Evolutionary conservation across 192 early-diverging fungal species (phyloP).

Genomic region (Geranomyces michiganensis): DNA sequence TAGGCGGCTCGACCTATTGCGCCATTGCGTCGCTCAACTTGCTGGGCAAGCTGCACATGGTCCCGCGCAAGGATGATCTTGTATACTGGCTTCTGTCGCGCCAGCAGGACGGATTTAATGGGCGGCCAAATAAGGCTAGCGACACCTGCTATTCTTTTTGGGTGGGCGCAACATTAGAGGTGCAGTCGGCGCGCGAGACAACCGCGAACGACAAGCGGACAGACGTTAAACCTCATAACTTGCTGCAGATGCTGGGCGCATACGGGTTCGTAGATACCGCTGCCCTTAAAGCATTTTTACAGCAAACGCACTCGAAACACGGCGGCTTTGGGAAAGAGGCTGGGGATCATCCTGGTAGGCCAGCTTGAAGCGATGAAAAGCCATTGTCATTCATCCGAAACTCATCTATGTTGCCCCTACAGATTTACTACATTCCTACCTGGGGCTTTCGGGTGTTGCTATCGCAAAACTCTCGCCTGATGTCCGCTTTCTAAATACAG

Average conservation of each 20-base stretch:
- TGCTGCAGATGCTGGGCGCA: constrained; percentile 57
- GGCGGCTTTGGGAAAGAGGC: constrained; percentile 74
- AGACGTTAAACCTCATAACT: background rate
- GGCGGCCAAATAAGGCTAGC: constrained; percentile 79
- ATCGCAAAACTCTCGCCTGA: background rate
- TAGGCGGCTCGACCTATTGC: constrained; percentile 86
- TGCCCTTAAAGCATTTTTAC: constrained; percentile 60
- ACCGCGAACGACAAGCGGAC: too few species aligned
- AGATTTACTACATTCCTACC: constrained; percentile 85
- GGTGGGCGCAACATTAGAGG: constrained; percentile 82
- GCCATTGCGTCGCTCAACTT: constrained; percentile 81
- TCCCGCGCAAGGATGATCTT: constrained; percentile 48
- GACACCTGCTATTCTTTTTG: constrained; percentile 99
- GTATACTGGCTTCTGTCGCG: constrained; percentile 78
- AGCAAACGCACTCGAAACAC: constrained; percentile 54
- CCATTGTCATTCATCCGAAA: background rate
- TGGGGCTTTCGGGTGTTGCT: constrained; percentile 75
- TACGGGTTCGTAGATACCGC: constrained; percentile 63
- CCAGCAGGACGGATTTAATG: constrained; percentile 88
- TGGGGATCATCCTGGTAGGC: constrained; percentile 58
- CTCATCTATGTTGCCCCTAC: background rate
- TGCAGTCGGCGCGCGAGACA: too few species aligned
- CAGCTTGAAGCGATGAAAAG: background rate
- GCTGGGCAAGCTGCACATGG: constrained; percentile 54
- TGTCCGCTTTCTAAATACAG: background rate